These are phyloP conservation scores for Phaeophleospora eucalypticola DNA, from an alignment of 2,329 filamentous ascomycete genomes.

Conservation along the genomic window DNA sequence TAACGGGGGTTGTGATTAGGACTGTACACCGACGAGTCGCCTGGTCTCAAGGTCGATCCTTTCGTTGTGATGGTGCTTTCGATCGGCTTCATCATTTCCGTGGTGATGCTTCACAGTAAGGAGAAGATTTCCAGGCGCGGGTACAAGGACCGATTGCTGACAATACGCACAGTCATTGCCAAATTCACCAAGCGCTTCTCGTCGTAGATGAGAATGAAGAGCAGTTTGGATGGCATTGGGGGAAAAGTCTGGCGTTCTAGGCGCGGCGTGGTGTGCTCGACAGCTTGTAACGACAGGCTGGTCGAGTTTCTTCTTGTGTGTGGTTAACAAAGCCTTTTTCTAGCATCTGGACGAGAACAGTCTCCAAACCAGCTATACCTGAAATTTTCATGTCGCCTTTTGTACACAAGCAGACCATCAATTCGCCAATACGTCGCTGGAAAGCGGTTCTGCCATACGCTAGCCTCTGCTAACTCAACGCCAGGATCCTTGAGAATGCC, in stretches of 20 bases:
- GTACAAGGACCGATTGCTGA: too few species aligned
- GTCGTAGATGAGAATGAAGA: slow-evolving; percentile 35
- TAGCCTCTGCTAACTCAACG: too few species aligned
- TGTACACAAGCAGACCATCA: too few species aligned
- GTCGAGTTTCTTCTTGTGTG: not conserved
- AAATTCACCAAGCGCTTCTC: slow-evolving; percentile 89
- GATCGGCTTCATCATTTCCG: slow-evolving; percentile 97
- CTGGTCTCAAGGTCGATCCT: slow-evolving; percentile 94
- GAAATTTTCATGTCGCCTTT: too few species aligned
- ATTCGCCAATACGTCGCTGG: too few species aligned
- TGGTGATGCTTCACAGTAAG: slow-evolving; percentile 95
- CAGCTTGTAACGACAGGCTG: too few species aligned
- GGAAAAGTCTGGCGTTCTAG: slow-evolving; percentile 14
- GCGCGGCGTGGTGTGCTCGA: slow-evolving; percentile 1
- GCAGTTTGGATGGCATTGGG: slow-evolving; percentile 1
- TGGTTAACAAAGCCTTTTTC: not conserved
- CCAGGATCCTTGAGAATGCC: too few species aligned
- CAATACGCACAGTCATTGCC: slow-evolving; percentile 89
- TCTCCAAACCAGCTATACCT: not conserved
- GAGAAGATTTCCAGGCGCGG: slow-evolving; percentile 27
- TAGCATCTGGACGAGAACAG: not conserved
- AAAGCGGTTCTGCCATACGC: too few species aligned
- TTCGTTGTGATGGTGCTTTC: slow-evolving; percentile 95
- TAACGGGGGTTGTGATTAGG: slow-evolving; percentile 46
- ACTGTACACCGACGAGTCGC: slow-evolving; percentile 97